Base-by-base conservation (phyloP, 371 early-diverging fungal genomes). In the Massospora cicadina region DNA sequence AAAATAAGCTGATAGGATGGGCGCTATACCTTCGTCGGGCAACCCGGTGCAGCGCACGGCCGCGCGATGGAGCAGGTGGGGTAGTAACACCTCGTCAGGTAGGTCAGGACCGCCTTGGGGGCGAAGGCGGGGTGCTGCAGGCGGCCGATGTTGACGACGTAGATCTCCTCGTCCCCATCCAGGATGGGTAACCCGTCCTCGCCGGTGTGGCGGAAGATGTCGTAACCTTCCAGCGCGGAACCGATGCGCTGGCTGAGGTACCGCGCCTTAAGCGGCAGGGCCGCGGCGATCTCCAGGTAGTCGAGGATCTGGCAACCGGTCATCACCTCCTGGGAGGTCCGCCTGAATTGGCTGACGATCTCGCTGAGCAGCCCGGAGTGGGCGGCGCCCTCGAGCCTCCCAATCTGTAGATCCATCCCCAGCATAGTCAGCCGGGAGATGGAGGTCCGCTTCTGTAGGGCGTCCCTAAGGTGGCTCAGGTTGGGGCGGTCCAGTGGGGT, bases 121-220 rank as follows among this genome's bases (percentile, higher is more conserved):
- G 23, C 53, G 32, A 60, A 60, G 21, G 5, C 28, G 23, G 54
- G 63, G 17, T 17, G 53, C 30, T 63, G 63, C 21, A 24, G 31
- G 7, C 33, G 53, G 31, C 25, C 17, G 55, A 60, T 60, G 5
- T 63, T 30, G 1, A 63, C 63, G 23, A 33, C 24, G 2, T 63
- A 63, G 7, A 33, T 33, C 63, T 63, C 63, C 24, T 63, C 63
- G 21, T 63, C 53, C 25, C 63, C 63, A 63, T 63, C 63, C 7
- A 33, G 12, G n/a, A 63, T n/a, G 10, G 31, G 63, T 7, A 63
- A 26, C 25, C 13, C 33, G 2, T 63, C 63, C 25, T 63, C 63
- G 12, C 24, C 33, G 29, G 33, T 54, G 30, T 63, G 53, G 23
- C 25, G 53, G 33, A 63, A 33, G 23, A 33, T 21, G 1, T 25